Evolutionary conservation across 768 basidiomycete species (phyloP).

Genomic region (Lentinula guzmanii): DNA sequence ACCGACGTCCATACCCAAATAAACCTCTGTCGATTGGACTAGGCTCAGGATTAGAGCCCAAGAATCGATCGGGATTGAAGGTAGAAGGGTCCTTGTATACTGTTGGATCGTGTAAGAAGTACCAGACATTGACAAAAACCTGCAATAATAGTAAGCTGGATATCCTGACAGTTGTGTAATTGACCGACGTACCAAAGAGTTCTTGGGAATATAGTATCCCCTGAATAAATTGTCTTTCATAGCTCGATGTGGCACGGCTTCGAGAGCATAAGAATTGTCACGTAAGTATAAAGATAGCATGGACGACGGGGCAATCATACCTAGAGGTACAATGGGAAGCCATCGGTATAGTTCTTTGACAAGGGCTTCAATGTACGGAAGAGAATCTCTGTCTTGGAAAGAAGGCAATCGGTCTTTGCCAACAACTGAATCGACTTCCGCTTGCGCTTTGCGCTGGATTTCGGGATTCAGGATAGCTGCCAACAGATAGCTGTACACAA

Average conservation of each 20-base stretch:
- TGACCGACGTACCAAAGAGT: slow-evolving; percentile 1
- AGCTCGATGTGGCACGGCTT: slow-evolving; percentile 9
- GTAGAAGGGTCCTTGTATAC: slow-evolving; percentile 23
- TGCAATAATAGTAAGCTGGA: neutral
- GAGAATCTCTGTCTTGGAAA: slow-evolving; percentile 10
- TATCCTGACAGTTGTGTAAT: neutral
- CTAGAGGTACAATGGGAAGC: slow-evolving; percentile 10
- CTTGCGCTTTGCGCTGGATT: slow-evolving; percentile 12
- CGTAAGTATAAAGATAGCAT: neutral
- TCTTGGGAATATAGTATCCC: slow-evolving; percentile 8
- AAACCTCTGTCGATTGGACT: slow-evolving; percentile 14
- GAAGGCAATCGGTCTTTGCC: slow-evolving; percentile 13
- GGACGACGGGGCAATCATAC: slow-evolving; percentile 7
- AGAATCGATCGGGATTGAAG: slow-evolving; percentile 28
- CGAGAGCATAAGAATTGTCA: neutral
- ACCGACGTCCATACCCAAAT: slow-evolving; percentile 22
- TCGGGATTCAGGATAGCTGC: slow-evolving; percentile 14
- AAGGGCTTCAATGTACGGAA: slow-evolving; percentile 13
- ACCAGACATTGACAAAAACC: slow-evolving; percentile 16
- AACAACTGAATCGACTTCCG: slow-evolving; percentile 13
- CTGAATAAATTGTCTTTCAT: slow-evolving; percentile 2
- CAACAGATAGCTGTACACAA: slow-evolving; percentile 13
- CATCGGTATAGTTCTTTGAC: slow-evolving; percentile 12
- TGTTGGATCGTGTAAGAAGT: slow-evolving; percentile 15
- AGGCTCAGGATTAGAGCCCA: slow-evolving; percentile 13